Base-by-base conservation (phyloP, 192 early-diverging fungal genomes). In the Dissophora ornata region DNA sequence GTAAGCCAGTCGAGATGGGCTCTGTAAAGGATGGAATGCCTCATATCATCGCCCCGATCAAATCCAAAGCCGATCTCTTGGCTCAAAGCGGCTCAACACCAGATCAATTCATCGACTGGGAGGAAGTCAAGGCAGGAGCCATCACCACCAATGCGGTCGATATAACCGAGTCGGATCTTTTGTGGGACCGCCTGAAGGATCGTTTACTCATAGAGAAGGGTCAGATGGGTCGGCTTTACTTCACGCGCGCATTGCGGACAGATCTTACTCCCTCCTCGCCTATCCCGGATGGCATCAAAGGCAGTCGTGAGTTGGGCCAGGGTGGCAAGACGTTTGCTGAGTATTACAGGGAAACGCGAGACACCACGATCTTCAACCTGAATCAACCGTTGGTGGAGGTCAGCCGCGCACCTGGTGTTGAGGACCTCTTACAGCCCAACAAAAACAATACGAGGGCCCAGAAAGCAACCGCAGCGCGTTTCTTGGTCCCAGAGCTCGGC, bases 201-300 rank as follows among this genome's bases (percentile, higher is more conserved):
- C 30, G 48, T 0, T 69, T 85, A 2, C 33, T 87, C 10, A 41
- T 82, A 4, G 85, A 87, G 44, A 45, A 59, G 38, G 62, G 75
- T 6, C 80, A 83, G 25, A 64, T 63, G 18, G 22, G 58, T n/a
- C 73, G 85, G 13, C 49, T 67, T 30, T 87, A 82, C 57, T 81
- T 55, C 55, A 56, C 82, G 6, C 41, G 46, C 12, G 29, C 60
- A 0, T 49, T 85, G 29, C 29, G 80, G 2, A 48, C 66, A 44
- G 81, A 87, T 52, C 36, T 87, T 50, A 70, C 28, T 8, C 63
- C 63, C 2, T 18, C 25, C 5, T 64, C 52, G 19, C 24, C 22
- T 10, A 54, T 53, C 12, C 52, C 50, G 18, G 2, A 54, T 5
- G 16, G 4, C 19, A 32, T 55, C 52, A 22, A n/a, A 8, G 29